Conservation (phyloP, 192 early-diverging fungal species). For the Linnemannia elongata region DNA sequence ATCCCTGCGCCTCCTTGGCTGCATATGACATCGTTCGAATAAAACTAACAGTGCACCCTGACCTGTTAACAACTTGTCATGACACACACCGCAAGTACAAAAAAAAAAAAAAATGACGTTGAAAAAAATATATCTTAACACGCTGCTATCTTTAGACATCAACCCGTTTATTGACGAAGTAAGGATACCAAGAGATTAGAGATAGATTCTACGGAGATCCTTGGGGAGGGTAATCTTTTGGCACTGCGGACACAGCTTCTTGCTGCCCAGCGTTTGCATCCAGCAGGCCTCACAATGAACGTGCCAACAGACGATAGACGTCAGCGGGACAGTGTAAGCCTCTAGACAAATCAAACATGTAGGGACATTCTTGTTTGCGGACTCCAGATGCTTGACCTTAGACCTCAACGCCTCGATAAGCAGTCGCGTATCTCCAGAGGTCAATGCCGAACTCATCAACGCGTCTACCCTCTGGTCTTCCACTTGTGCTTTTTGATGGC, state of each 20-base stretch:
- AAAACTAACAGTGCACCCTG: too few species aligned
- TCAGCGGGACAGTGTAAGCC: slow-evolving; percentile 75
- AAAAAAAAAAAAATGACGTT: background rate
- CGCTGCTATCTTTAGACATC: too few species aligned
- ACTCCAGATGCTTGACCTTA: slow-evolving; percentile 76
- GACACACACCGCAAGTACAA: background rate
- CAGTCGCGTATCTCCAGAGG: slow-evolving; percentile 65
- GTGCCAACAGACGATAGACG: slow-evolving; percentile 92
- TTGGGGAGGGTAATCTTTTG: slow-evolving; percentile 86
- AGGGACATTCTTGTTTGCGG: slow-evolving; percentile 59
- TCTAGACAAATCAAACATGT: slow-evolving; percentile 89
- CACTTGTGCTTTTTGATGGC: background rate
- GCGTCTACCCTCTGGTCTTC: slow-evolving; percentile 36
- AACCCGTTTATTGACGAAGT: background rate
- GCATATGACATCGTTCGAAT: too few species aligned
- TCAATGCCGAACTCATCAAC: slow-evolving; percentile 22
- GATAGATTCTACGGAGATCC: slow-evolving; percentile 85
- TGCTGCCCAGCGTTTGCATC: slow-evolving; percentile 86
- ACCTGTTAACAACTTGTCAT: too few species aligned
- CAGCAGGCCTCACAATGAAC: slow-evolving; percentile 93
- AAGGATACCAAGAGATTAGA: slow-evolving; percentile 61
- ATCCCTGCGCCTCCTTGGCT: too few species aligned
- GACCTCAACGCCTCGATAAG: slow-evolving; percentile 85
- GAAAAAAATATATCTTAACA: background rate
- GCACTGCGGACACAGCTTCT: slow-evolving; percentile 92